Evolutionary conservation across 1,284 basidiomycete species (phyloP), one percentile per base, ranked within the genome.

Genomic region (Fomitiporia mediterranea): DNA sequence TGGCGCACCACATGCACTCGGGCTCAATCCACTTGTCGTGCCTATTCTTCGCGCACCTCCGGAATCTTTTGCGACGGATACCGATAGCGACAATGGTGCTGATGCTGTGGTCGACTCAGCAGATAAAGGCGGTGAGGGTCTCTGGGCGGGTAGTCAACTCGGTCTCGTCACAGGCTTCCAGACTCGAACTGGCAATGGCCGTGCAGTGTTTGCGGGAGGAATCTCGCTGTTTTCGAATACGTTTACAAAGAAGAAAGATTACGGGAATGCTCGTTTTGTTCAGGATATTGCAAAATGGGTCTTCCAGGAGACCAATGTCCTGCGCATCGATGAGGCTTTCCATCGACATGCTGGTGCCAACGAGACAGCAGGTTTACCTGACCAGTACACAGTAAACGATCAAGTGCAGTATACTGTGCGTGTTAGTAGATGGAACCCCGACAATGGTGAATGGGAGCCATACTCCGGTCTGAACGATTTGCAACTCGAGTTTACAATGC

Each of bases 401-500:
- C 71, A 87, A 34, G 77, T 98, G 49, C 93, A 93, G 66, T 96
- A 85, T 73, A 78, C 78, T 19, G 78, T 90, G 4, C 80, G 86
- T 39, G 78, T 96, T 37, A 87, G 85, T 2, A 77, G 78, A 44
- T 90, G 79, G 67, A 75, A 90, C 61, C 65, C 80, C 9, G 68
- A 69, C 54, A 75, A 73, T 13, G 71, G 74, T 4, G 70, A 69
- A 11, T 98, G 91, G 91, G 72, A 73, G 42, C 87, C 93, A 0
- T 88, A 86, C 68, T 81, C 82, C 3, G 80, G 76, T 27, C 68
- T 89, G 53, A 75, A 74, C 8, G 91, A 97, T 69, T 66, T 98
- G 17, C 96, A 98, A 67, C 80, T 99, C 52, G 94, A 96, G 64
- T 97, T 98, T 69, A 94, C 91, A 27, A 99, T 99, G 96, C 83